Evolutionary conservation across 805 yeast genomes (phyloP), one percentile per base, ranked within the genome.

Genomic region (Candida saitoana): DNA sequence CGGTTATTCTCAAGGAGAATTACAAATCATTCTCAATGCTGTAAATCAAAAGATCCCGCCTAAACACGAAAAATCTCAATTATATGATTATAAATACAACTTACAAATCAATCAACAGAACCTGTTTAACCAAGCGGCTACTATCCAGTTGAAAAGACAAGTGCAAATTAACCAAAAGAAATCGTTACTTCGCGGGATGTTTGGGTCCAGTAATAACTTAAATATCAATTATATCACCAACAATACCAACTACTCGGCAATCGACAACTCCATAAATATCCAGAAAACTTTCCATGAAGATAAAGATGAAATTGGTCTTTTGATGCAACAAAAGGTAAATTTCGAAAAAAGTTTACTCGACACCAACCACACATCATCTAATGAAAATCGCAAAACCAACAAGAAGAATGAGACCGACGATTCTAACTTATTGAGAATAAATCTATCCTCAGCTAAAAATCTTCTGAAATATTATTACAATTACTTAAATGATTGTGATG

Each of bases 381-480:
- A 45, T n/a, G 27, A 51, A 14, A 9, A 42, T 5, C 18, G 40
- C 4, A 47, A 34, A 14, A 82, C 82, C 87, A 79, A 87, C 29
- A 25, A 17, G 18, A 34, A 24, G 22, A 14, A 20, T 3, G 12
- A 11, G 5, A 12, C 11, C 11, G 32, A 29, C 11, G 11, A 29
- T 12, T 5, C n/a, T 12, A 9, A 29, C n/a, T 29, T 29, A 14
- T 29, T 29, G 16, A 29, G 11, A 29, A 9, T 29, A 11, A 29
- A 29, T 14, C 16, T 14, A 29, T 12, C 32, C 12, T 9, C 16
- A 5, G 5, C 32, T 5, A 29, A 29, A 29, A 14, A 11, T 14
- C 16, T 29, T 6, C 32, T 29, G 32, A 29, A 29, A 11, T 29
- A 29, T 14, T 29, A 29, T 29, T 6, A 29, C 32, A 6, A 29